Conservation (phyloP, 331 rosid genomes). For the Malus hybrid region DNA sequence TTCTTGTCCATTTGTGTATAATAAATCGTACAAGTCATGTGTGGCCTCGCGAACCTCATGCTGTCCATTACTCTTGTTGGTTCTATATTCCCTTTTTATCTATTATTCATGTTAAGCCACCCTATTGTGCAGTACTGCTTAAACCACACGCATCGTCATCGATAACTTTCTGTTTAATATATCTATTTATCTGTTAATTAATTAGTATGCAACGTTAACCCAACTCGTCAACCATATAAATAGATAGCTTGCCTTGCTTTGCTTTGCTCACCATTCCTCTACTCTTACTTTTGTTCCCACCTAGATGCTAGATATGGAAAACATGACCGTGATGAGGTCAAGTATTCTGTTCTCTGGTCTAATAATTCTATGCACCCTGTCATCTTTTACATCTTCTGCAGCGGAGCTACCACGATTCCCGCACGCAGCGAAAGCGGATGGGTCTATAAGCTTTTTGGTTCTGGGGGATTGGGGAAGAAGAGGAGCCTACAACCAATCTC, state of each 20-base stretch:
- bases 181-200: background rate
- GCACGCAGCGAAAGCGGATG: slow-evolving; percentile 26
- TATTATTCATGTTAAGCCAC: too few species aligned
- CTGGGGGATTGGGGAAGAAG: slow-evolving; percentile 59
- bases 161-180: too few species aligned
- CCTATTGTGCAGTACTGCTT: too few species aligned
- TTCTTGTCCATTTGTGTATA: too few species aligned
- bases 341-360: background rate
- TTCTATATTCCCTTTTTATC: too few species aligned
- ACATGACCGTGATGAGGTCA: background rate
- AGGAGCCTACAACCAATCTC: slow-evolving; percentile 43
- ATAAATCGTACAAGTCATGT: too few species aligned
- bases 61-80: too few species aligned
- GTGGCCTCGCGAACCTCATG: too few species aligned
- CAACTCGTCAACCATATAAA: background rate
- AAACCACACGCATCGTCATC: too few species aligned
- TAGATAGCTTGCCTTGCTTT: background rate
- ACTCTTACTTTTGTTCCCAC: background rate
- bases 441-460: slow-evolving; percentile 36
- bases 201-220: background rate
- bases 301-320: background rate
- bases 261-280: background rate
- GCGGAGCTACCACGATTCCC: slow-evolving; percentile 22
- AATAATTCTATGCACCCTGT: background rate
- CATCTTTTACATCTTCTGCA: background rate